These are phyloP conservation scores for Wilcoxina mikolae DNA, from an alignment of 495 filamentous ascomycete species.

Conservation along the genomic window DNA sequence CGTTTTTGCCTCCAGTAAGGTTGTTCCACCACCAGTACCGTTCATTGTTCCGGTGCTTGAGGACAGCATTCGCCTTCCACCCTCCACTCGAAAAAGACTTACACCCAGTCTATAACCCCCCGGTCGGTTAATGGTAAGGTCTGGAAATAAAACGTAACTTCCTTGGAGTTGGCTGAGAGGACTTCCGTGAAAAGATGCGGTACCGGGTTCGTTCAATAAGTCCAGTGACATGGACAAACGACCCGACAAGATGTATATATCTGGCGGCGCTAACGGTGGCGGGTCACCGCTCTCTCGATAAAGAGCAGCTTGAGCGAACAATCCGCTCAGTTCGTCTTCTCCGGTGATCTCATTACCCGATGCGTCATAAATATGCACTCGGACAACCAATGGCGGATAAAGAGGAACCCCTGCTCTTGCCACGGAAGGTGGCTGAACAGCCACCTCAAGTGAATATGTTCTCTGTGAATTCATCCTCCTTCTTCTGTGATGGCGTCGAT, in stretches of 20 bases:
- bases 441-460: constrained; percentile 24
- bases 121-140: constrained; percentile 23
- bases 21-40: constrained; percentile 15
- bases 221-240: constrained; percentile 24
- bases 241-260: constrained; percentile 23
- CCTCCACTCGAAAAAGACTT: constrained; percentile 25
- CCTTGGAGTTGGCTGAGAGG: constrained; percentile 16
- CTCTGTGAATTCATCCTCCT: constrained; percentile 17
- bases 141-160: constrained; percentile 26
- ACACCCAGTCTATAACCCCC: constrained; percentile 25
- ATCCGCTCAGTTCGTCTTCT: constrained; percentile 23
- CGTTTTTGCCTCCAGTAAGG: constrained; percentile 24
- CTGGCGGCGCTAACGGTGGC: constrained; percentile 20
- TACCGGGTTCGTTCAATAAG: constrained; percentile 15
- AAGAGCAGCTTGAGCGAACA: constrained; percentile 25
- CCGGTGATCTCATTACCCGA: constrained; percentile 25
- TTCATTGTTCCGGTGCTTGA: background rate
- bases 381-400: constrained; percentile 25
- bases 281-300: constrained; percentile 20
- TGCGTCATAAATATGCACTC: constrained; percentile 22
- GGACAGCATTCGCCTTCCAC: constrained; percentile 14
- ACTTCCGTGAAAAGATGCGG: background rate
- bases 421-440: constrained; percentile 24
- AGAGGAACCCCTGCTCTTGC: constrained; percentile 16
- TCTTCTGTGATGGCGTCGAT: too few relatives aligned